Base-by-base conservation (phyloP, 495 filamentous ascomycete genomes). In the Penicillium tannophilum region DNA sequence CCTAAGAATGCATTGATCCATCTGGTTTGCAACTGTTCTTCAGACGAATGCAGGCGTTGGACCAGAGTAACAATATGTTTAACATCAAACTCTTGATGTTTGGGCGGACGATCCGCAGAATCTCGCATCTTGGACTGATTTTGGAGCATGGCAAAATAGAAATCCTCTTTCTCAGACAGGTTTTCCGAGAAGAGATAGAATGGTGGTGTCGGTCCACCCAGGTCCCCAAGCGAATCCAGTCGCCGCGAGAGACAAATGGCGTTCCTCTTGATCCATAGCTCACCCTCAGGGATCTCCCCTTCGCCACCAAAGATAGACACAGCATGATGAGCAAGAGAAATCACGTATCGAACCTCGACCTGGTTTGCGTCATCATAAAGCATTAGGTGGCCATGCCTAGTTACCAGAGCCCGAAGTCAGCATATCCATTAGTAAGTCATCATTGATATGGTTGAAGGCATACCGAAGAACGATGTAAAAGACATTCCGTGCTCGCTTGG, bases 101-200 rank as follows among this genome's bases (percentile, higher is more conserved):
- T 80, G 7, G 93, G 92, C 0, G 87, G 83, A 12, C 77, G 78
- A 49, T 84, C 79, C 19, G 78, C 72, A 7, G 80, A 75, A 43
- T 83, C 73, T 53, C 82, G 76, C 20, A 81, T 78, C 63, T 85
- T 86, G 49, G 91, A 86, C 66, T 96, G 91, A 59, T 92, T 94
- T 58, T 89, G 84, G 16, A 98, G 80, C 62, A 98, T 80, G 19
- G 93, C 90, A 70, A 95, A 90, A 71, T 98, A 98, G 76, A 98
- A 98, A 63, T 98, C 94, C 69, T 98, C 94, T 73, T 98, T 98
- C 20, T 93, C 90, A 0, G 91, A 96, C 64, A 90, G 88, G 60
- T 95, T 95, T 51, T 97, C 91, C 0, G 92, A 96, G 72, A 97
- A 98, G 1, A 98, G 75, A 68, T 85, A 98, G 72, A 96, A 98